Conservation (phyloP, 257 asterid genomes). For the Datura wrightii region DNA sequence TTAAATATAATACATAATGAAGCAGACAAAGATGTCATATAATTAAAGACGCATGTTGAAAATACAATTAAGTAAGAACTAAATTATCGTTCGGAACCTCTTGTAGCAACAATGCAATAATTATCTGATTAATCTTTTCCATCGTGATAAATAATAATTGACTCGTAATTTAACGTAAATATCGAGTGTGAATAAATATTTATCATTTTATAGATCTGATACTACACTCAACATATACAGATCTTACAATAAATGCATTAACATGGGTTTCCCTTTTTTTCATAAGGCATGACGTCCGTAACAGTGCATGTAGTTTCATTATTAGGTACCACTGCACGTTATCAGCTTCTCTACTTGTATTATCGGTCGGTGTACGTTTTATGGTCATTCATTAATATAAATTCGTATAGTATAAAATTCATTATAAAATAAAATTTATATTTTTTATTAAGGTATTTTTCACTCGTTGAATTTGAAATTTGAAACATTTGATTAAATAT, state of each 20-base stretch:
- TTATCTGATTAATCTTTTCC: no score
- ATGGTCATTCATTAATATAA: no score
- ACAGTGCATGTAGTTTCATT: background rate
- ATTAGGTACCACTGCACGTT: background rate
- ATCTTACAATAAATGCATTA: conserved; percentile 1
- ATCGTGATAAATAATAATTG: background rate
- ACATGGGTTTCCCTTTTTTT: background rate
- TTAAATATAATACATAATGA: no score
- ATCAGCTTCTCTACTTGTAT: background rate
- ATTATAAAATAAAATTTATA: no score
- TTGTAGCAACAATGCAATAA: no score
- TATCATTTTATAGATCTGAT: rapidly evolving
- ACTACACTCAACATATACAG: background rate
- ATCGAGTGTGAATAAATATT: background rate
- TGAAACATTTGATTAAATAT: background rate
- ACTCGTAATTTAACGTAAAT: background rate
- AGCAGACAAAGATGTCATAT: no score
- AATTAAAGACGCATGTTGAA: no score
- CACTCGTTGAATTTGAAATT: background rate
- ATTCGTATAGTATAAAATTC: no score
- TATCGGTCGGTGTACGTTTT: no score
- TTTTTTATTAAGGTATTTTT: background rate
- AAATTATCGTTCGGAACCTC: no score
- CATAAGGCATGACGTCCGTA: background rate
- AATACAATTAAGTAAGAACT: no score